Evolutionary conservation across 2,329 filamentous ascomycete genomes (phyloP), one percentile per base, ranked within the genome.

Genomic region (Monilinia vaccinii-corymbosi): DNA sequence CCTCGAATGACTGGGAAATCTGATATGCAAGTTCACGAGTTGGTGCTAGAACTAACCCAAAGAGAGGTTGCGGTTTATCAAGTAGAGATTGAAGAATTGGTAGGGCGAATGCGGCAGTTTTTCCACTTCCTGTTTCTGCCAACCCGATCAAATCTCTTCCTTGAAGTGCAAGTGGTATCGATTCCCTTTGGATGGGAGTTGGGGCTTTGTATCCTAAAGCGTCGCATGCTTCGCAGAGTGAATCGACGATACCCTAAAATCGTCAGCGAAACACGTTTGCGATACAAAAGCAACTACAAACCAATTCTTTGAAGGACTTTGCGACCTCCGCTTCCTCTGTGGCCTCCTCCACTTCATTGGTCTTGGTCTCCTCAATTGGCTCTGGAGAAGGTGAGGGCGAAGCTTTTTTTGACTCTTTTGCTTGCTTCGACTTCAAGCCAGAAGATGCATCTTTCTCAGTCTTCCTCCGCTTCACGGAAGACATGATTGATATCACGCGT

Each of bases 111-210:
- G 94, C 92, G 8, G 91, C 93, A 0, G 94, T 97, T 78, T 97
- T 99, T 75, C 94, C 94, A 71, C 86, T 91, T 67, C 94, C 94
- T 0, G 94, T 99, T 75, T 99, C 93, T 36, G 94, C 94, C 56
- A 97, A 80, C 46, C 92, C 94, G 67, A 99, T 96, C 38, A 97
- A 79, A 73, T 97, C 94, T 69, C 91, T 84, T 56, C 88, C 86
- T 69, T 88, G 75, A 4, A 97, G 79, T 40, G 92, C 92, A 56
- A 81, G 73, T 5, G 93, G 93, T 67, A 97, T 96, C 0, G 91
- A 82, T 73, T 95, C 83, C 56, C 81, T 81, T 73, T 97, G 94
- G 65, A 99, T 97, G 0, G 92, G 87, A 1, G 93, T 99, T 0
- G 94, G 90, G 32, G 81, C 75, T 69, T 87, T 95, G 80, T 91